Evolutionary conservation across 805 yeast species (phyloP).

Genomic region (Candida manassasensis): DNA sequence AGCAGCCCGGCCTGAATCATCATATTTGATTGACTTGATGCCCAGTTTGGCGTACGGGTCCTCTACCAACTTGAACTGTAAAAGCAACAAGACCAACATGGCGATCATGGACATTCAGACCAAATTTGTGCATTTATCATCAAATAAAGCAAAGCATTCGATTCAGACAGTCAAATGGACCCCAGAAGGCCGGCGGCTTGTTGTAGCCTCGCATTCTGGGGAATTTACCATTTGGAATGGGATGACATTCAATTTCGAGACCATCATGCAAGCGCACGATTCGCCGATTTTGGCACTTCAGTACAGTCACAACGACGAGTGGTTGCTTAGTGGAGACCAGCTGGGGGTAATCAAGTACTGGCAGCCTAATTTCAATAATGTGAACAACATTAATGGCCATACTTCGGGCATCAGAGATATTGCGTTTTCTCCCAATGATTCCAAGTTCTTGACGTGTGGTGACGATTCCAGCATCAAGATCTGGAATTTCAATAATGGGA

Average conservation of each 20-base stretch:
- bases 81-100: slow-evolving; percentile 25
- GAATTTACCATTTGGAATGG: slow-evolving; percentile 98
- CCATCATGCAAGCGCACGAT: slow-evolving; percentile 98
- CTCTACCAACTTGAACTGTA: slow-evolving; percentile 21
- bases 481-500: slow-evolving; percentile 90
- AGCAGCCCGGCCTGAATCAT: slow-evolving; percentile 60
- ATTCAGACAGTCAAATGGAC: slow-evolving; percentile 93
- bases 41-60: slow-evolving; percentile 60
- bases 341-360: slow-evolving; percentile 89
- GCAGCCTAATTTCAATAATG: slow-evolving; percentile 98
- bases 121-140: slow-evolving; percentile 84
- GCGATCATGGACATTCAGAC: slow-evolving; percentile 63
- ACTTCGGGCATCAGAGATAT: slow-evolving; percentile 81
- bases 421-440: slow-evolving; percentile 84
- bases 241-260: slow-evolving; percentile 88
- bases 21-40: slow-evolving; percentile 56
- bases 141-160: slow-evolving; percentile 88
- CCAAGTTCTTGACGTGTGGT: slow-evolving; percentile 88
- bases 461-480: slow-evolving; percentile 89
- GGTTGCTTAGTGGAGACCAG: slow-evolving; percentile 93
- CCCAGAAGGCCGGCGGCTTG: slow-evolving; percentile 86
- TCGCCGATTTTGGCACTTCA: slow-evolving; percentile 73
- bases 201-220: slow-evolving; percentile 89
- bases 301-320: slow-evolving; percentile 87
- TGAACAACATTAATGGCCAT: slow-evolving; percentile 71